phyloP scores from a whole-genome alignment of 441 rosid genomes.

The Macaranga tanarius region DNA sequence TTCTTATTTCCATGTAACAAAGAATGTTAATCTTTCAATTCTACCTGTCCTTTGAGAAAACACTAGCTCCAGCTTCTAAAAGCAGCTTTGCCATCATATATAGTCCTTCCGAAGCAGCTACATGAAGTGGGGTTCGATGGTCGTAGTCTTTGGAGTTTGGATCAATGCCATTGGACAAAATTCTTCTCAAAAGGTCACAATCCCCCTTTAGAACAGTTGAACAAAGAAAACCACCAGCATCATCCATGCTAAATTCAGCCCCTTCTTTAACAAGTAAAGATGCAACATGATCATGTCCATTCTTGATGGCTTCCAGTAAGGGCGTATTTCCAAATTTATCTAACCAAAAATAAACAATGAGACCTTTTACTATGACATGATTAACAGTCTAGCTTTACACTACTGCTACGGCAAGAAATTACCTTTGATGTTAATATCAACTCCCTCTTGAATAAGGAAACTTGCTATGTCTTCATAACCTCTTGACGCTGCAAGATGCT shows the following conservation, averaged over 20 bases:
- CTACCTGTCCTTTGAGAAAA: slow-evolving; percentile 79
- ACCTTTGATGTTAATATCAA: slow-evolving; percentile 73
- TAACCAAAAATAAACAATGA: slow-evolving; percentile 24
- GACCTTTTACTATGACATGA: not conserved
- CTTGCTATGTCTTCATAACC: slow-evolving; percentile 69
- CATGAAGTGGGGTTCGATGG: slow-evolving; percentile 86
- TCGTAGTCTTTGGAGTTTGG: slow-evolving; percentile 87
- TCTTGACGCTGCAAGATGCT: slow-evolving; percentile 93
- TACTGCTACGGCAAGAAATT: slow-evolving; percentile 14
- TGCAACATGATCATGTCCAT: slow-evolving; percentile 63
- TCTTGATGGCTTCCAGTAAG: slow-evolving; percentile 77
- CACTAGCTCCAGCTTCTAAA: slow-evolving; percentile 79
- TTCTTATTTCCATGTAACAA: not conserved
- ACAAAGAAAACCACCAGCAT: slow-evolving; percentile 81
- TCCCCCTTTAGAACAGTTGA: slow-evolving; percentile 67
- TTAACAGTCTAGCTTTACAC: not conserved
- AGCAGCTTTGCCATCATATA: slow-evolving; percentile 71
- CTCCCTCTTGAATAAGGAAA: slow-evolving; percentile 66
- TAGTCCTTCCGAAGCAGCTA: slow-evolving; percentile 86
- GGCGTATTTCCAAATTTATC: slow-evolving; percentile 93
- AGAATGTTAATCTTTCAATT: slow-evolving; percentile 4
- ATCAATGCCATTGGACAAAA: slow-evolving; percentile 69
- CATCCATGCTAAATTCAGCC: slow-evolving; percentile 62
- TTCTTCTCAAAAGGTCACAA: slow-evolving; percentile 65
- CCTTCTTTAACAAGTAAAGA: slow-evolving; percentile 67